Base-by-base conservation (phyloP, 768 basidiomycete genomes). In the Psilocybe cubensis region DNA sequence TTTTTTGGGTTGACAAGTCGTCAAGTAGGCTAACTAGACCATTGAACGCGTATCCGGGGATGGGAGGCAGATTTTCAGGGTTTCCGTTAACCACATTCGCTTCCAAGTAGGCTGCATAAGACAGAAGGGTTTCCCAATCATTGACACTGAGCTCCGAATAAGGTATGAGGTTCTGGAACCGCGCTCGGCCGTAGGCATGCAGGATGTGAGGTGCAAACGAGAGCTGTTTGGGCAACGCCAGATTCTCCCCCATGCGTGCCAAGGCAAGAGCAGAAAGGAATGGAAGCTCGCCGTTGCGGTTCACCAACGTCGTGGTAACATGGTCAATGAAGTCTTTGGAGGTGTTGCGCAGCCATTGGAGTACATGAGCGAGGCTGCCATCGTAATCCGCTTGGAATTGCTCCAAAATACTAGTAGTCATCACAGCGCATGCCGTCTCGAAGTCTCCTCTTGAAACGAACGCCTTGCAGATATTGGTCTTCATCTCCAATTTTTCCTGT, bases 41-140 rank as follows among this genome's bases (percentile, higher is more conserved):
- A 11, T 66, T 60, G 65, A 76, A 81, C 5, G 74, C 64, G 41
- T 67, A 73, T 23, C 64, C 60, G 6, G 67, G 64, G 6, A 74
- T 44, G 10, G 56, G 10, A 10, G 55, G 57, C 18, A 66, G 56
- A 8, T 60, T 41, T 20, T 55, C 56, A 4, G 67, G 69, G 33
- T 65, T 70, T 8, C 64, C 67, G 17, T 71, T 61, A 6, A 68
- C 56, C n/a, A 63, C 56, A 4, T 72, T 71, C 11, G 68, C 62
- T 51, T 77, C 75, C 25, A 74, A 66, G 24, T 76, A 68, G 7
- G 72, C 64, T 3, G 80, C 74, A 6, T 79, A 77, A 25, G 74
- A 76, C 1, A 80, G 61, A 17, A 89, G 61, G 6, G 78, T 65
- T 40, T 79, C 78, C 74, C 83, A 82, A 35, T 86, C 83, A 6